Base-by-base conservation (phyloP, 2,329 filamentous ascomycete genomes). In the Trichocomaceae sp. region DNA sequence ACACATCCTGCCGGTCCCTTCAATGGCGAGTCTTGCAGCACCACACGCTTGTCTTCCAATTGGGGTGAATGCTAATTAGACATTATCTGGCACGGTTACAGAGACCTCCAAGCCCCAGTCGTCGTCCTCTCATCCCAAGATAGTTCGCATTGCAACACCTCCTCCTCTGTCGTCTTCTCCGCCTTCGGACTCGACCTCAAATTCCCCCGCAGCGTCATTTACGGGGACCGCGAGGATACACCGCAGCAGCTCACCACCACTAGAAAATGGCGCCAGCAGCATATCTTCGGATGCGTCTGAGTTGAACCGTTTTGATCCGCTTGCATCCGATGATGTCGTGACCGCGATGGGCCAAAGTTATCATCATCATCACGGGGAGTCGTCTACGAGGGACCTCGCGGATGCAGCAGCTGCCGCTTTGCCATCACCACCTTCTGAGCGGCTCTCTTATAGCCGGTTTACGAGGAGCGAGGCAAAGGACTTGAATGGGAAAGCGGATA, bases 231-330 rank as follows among this genome's bases (percentile, higher is more conserved):
- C 52, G 50, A 52, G 47, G 17, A 53, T 48, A 31, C 23, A 47
- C 46, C 45, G 65, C 5, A 59, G 61, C 15, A 44, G 51, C 23
- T 57, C 56, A 31, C 49, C 56, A 44, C 52, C 41, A 55, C 5
- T 13, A 41, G 17, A 49, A 50, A 20, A 33, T 19, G 20, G 37
- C 6, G 61, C 62, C 52, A 54, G 59, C 33, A 62, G 66, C 45
- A 65, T 67, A 17, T 66, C 63, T 8, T 69, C 66, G 6, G 67
- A 69, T 47, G 66, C 72, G 33, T 64, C 66, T 20, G 53, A 55
- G 6, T 58, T 57, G n/a, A 68, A 75, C 59, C 72, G 72, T 0
- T 75, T 76, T 61, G 65, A 69, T 53, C 65, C 66, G 44, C 66
- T 66, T 52, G 57, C 61, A 35, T 60, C 64, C 41, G 55, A 58